These are phyloP conservation scores for Entophlyctis helioformis DNA, from an alignment of 192 early-diverging fungal species.

Conservation along the genomic window DNA sequence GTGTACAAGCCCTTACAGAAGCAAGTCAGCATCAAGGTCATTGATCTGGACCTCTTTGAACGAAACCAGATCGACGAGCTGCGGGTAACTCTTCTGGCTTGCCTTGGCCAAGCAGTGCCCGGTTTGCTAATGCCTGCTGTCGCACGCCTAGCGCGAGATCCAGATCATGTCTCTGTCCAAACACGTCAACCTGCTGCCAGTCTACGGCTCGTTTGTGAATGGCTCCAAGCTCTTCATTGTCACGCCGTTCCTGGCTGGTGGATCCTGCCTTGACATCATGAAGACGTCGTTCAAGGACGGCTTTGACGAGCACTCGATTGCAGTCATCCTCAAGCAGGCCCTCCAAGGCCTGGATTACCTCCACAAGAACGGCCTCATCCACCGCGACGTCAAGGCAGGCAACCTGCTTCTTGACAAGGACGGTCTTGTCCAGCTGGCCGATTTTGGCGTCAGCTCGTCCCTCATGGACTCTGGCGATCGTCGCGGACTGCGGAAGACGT, in stretches of 20 bases:
- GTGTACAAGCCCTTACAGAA: slow-evolving; percentile 58
- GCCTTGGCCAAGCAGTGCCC: not conserved
- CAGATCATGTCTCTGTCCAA: slow-evolving; percentile 80
- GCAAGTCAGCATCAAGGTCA: slow-evolving; percentile 68
- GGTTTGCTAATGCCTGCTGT: not conserved
- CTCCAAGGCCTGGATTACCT: slow-evolving; percentile 54
- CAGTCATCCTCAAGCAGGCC: slow-evolving; percentile 67
- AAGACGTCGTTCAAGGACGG: slow-evolving; percentile 73
- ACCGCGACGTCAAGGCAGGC: slow-evolving; percentile 60
- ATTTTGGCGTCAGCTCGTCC: slow-evolving; percentile 44
- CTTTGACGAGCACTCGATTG: slow-evolving; percentile 67
- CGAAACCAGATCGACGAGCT: slow-evolving; percentile 86
- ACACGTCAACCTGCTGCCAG: slow-evolving; percentile 71
- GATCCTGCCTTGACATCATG: slow-evolving; percentile 83
- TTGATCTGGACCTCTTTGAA: slow-evolving; percentile 85
- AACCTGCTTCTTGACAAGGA: slow-evolving; percentile 51
- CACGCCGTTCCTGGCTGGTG: slow-evolving; percentile 60
- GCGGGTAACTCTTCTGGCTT: slow-evolving; percentile 34
- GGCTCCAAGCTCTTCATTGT: slow-evolving; percentile 71
- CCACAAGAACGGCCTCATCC: slow-evolving; percentile 50
- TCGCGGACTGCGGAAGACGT: slow-evolving; percentile 39
- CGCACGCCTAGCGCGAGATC: slow-evolving; percentile 55
- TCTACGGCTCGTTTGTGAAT: slow-evolving; percentile 73
- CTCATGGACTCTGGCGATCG: slow-evolving; percentile 41
- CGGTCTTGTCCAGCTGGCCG: slow-evolving; percentile 49